Evolutionary conservation across 225 moss, liverwort and hornwort genomes (phyloP).

Genomic region (Bryum argenteum): DNA sequence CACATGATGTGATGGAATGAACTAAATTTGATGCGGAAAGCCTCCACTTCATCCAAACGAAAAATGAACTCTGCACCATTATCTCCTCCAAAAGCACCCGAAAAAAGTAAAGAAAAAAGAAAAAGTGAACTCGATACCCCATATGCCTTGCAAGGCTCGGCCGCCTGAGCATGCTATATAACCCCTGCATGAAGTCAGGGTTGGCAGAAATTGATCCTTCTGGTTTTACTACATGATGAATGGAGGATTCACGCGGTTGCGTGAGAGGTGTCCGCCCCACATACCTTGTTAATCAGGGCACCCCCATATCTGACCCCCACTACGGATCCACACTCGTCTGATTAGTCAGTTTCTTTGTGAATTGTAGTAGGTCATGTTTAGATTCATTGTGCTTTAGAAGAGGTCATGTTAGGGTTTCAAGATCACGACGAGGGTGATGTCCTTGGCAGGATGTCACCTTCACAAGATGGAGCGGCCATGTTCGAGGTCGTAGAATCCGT

Average conservation of each 20-base stretch:
- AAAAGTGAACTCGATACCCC: slow-evolving; percentile 10
- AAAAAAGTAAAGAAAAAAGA: too few species aligned
- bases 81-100: too few species aligned
- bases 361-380: neutral
- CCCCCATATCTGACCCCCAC: slow-evolving; percentile 42
- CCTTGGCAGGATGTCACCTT: neutral
- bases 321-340: neutral
- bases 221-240: slow-evolving; percentile 55
- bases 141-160: neutral
- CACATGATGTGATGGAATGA: too few species aligned
- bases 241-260: slow-evolving; percentile 51
- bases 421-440: neutral
- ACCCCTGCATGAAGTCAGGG: rapidly evolving
- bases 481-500: too few species aligned
- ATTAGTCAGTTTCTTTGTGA: neutral
- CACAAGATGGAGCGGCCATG: neutral
- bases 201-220: neutral
- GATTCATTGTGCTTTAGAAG: too few species aligned
- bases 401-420: neutral
- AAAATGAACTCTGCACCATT: too few species aligned
- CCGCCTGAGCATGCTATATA: neutral
- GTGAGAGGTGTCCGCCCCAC: slow-evolving; percentile 42
- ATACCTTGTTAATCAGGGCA: slow-evolving; percentile 60
- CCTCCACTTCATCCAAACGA: too few species aligned
- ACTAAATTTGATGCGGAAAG: too few species aligned